phyloP scores from a whole-genome alignment of 352 stramenopile species.

The Globisporangium paroecandrum region DNA sequence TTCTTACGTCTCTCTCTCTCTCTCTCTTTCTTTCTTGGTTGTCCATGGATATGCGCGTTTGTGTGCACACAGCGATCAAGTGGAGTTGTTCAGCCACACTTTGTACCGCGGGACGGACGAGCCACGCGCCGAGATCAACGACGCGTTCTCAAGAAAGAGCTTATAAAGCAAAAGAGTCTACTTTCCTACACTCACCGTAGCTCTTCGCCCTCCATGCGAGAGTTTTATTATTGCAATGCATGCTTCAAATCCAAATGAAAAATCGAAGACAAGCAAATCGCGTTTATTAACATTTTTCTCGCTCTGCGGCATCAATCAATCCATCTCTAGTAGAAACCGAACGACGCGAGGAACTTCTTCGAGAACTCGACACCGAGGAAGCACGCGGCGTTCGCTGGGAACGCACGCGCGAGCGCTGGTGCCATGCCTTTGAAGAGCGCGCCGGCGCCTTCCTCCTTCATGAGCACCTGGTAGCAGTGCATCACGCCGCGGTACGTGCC shows the following conservation, averaged over 20 bases:
- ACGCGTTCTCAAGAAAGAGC: constrained; percentile 80
- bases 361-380: constrained; percentile 91
- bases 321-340: constrained; percentile 64
- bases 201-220: background rate
- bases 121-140: constrained; percentile 77
- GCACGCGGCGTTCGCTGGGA: constrained; percentile 95
- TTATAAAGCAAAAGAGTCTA: constrained; percentile 32
- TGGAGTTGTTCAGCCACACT: constrained; percentile 85
- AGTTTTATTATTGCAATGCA: background rate
- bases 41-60: background rate
- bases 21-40: background rate
- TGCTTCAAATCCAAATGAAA: background rate
- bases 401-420: constrained; percentile 93
- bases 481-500: constrained; percentile 91
- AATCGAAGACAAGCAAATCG: background rate
- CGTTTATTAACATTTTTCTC: constrained; percentile 4
- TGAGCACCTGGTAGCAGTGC: constrained; percentile 91
- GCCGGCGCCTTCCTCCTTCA: constrained; percentile 91
- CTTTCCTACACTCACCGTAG: background rate
- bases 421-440: constrained; percentile 94
- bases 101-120: constrained; percentile 83
- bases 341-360: constrained; percentile 74
- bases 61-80: constrained; percentile 44
- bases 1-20: too few relatives aligned
- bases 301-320: constrained; percentile 5